Base-by-base conservation (phyloP, 495 filamentous ascomycete genomes). In the Podospora appendiculata region DNA sequence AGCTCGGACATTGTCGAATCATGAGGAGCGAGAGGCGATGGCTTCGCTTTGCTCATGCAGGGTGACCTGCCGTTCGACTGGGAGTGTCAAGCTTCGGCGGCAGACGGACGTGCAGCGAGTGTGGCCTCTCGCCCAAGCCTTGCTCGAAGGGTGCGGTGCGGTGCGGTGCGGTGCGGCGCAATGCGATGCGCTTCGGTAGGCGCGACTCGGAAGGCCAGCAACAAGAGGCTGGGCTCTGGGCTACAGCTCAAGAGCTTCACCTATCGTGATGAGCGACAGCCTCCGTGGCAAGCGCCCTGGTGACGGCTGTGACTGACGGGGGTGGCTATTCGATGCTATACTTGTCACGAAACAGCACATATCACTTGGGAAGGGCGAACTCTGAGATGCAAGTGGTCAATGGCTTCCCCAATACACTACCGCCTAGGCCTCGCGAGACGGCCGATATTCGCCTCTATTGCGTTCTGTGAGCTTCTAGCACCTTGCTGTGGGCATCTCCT, bases 31-130 rank as follows among this genome's bases (percentile, higher is more conserved):
- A 47, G 18, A 45, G 18, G 32, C 9, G 48, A 18, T 19, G 14
- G 13, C 25, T 41, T 47, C 43, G 44, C 47, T 40, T 39, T 8
- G 17, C 43, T 45, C 14, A 53, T 53, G 51, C 43, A 53, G 16
- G 36, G 48, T 53, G 44, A 41, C 51, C 51, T 53, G 44, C 47
- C 43, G 34, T 39, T 19, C 32, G 17, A 12, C 18, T 32, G 41
- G 38, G 18, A 45, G 36, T 38, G 36, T 8, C 36, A 38, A 7
- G 13, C 25, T 25, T 25, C 25, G 25, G 25, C 25, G 25, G 25
- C 25, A 25, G 25, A 25, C 25, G 5, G 25, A 25, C 25, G 2
- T 25, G 25, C 25, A 25, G 25, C 5, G 25, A 25, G 25, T 25
- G 25, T 25, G 25, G 25, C 25, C 25, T 25, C 25, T 25, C 25